Base-by-base conservation (phyloP, 2,329 filamentous ascomycete genomes). In the Arthrobotrys sphaeroides region DNA sequence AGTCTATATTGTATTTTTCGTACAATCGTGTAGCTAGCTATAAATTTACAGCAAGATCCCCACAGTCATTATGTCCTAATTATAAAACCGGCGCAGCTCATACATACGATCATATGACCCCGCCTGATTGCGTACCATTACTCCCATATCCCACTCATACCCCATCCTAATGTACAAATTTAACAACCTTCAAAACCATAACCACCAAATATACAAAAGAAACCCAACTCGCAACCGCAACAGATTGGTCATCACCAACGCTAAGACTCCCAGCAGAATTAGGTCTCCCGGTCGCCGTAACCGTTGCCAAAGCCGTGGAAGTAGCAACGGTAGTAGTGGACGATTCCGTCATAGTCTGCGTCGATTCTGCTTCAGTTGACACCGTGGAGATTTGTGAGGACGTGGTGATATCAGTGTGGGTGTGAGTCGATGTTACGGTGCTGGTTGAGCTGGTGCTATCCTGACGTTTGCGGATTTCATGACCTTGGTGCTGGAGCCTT, bases 391-490 rank as follows among this genome's bases (percentile, higher is more conserved):
- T 53, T 26, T 43, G 9, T 2, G 68, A 66, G n/a, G 18, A 51
- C 1, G 68, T 73, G 2, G 49, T 33, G 38, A 73, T 9, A 6
- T 33, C 60, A n/a, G 60, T 51, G 51, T 60, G 68, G 18, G 68
- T 73, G 38, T 65, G 60, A 3, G 68, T 73, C 22, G 49, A 49
- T 24, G 68, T 73, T 18, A 31, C 28, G 7, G 68, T 73, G 10
- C 51, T 55, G 7, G 51, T 55, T 2, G 31, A 38, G 24, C 33
- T 64, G 0, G 55, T 70, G 10, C 22, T 16, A 26, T 65, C 68
- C 28, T 73, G 68, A 9, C 68, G 68, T 28, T 73, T 73, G 49
- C 33, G 53, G 33, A 66, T 43, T 16, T 66, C 22, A n/a, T n/a
- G n/a, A n/a, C n/a, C n/a, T n/a, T n/a, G n/a, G 24, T 60, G 38